Conservation (phyloP, 192 early-diverging fungal genomes). For the Physocladia obscura region DNA sequence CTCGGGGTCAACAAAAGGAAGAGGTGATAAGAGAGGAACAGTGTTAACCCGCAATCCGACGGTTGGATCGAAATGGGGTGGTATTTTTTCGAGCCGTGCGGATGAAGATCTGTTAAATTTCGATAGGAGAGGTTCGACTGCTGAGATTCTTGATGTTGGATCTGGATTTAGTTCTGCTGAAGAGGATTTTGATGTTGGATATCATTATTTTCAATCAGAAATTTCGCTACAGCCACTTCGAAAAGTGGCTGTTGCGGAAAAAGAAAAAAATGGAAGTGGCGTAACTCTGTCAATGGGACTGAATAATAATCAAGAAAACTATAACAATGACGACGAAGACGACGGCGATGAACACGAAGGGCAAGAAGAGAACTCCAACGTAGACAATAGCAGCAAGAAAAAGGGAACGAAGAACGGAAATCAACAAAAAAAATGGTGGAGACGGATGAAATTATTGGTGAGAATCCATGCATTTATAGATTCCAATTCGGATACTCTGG, state of each 20-base stretch:
- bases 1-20: neutral
- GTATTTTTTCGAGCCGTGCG: too few relatives aligned
- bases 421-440: neutral
- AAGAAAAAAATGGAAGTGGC: neutral
- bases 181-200: neutral
- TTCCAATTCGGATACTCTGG: conserved; percentile 10
- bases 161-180: neutral
- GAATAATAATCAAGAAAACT: neutral
- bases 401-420: neutral
- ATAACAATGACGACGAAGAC: neutral
- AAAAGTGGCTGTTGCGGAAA: too few relatives aligned
- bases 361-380: neutral
- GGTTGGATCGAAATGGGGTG: too few relatives aligned
- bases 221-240: too few relatives aligned
- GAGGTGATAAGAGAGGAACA: neutral
- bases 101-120: too few relatives aligned
- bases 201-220: too few relatives aligned
- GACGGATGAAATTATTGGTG: neutral
- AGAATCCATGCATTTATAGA: conserved; percentile 3
- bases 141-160: neutral
- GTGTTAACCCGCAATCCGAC: neutral
- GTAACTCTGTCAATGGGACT: neutral
- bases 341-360: neutral
- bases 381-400: neutral
- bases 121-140: neutral